These are phyloP conservation scores for Mallotus repandus DNA, from an alignment of 441 rosid species.

Conservation along the genomic window DNA sequence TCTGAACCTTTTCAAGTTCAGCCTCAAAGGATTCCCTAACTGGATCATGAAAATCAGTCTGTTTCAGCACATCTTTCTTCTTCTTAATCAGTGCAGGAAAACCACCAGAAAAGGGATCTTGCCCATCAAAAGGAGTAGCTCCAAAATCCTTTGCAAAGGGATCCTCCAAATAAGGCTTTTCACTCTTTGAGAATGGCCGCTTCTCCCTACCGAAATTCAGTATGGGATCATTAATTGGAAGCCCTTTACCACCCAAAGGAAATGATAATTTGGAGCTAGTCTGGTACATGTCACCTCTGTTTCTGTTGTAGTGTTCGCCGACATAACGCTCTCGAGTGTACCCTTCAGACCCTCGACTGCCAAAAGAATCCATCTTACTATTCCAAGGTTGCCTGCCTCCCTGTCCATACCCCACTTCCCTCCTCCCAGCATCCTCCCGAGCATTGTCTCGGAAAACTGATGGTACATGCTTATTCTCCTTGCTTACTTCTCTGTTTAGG, in stretches of 20 bases:
- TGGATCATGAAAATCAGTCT: slow-evolving; percentile 87
- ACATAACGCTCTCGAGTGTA: slow-evolving; percentile 44
- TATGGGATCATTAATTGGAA: slow-evolving; percentile 48
- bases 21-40: slow-evolving; percentile 97
- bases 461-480: slow-evolving; percentile 46
- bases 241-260: slow-evolving; percentile 47
- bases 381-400: slow-evolving; percentile 70
- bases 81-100: slow-evolving; percentile 72
- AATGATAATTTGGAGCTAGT: slow-evolving; percentile 45
- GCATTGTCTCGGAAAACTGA: slow-evolving; percentile 46
- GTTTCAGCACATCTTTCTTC: slow-evolving; percentile 73
- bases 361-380: slow-evolving; percentile 42
- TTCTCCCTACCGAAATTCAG: slow-evolving; percentile 62
- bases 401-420: slow-evolving; percentile 54
- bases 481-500: slow-evolving; percentile 47
- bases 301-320: slow-evolving; percentile 48
- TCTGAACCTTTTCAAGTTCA: slow-evolving; percentile 96
- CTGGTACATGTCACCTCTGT: slow-evolving; percentile 38
- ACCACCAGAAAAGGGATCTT: slow-evolving; percentile 65
- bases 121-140: slow-evolving; percentile 56
- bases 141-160: slow-evolving; percentile 63
- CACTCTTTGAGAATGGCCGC: slow-evolving; percentile 53
- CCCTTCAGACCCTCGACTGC: slow-evolving; percentile 45
- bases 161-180: slow-evolving; percentile 68
- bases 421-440: slow-evolving; percentile 53